Conservation (phyloP, 148 eudicot species). For the Rhododendron henanense region DNA sequence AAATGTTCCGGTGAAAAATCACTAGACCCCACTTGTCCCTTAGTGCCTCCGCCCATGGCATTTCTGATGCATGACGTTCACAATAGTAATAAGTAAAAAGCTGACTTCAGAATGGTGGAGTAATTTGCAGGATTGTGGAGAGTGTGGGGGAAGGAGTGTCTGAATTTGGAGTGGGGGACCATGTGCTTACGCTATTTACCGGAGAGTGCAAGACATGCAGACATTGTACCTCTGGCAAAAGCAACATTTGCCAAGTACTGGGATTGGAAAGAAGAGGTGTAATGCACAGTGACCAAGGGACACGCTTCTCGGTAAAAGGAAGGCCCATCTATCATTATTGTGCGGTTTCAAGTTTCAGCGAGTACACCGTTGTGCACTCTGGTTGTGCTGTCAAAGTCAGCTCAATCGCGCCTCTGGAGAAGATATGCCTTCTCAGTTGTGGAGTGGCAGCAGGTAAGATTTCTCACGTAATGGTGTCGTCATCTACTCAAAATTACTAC, state of each 20-base stretch:
- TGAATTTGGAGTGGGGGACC: conserved; percentile 86
- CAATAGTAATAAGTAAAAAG: not conserved
- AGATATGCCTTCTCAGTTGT: conserved; percentile 90
- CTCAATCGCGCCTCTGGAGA: conserved; percentile 71
- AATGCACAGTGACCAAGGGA: conserved; percentile 92
- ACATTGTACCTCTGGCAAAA: conserved; percentile 73
- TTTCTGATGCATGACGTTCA: not conserved
- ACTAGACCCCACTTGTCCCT: too few species aligned
- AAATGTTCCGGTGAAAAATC: too few species aligned
- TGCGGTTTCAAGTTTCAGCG: conserved; percentile 96
- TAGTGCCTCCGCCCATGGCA: not conserved
- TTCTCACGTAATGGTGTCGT: not conserved
- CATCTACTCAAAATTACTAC: not conserved
- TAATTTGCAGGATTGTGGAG: conserved; percentile 77
- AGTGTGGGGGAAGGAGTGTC: conserved; percentile 86
- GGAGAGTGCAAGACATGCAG: conserved; percentile 93
- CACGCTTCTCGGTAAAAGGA: conserved; percentile 75
- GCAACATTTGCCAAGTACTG: conserved; percentile 89
- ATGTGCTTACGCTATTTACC: conserved; percentile 83
- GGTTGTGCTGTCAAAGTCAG: conserved; percentile 95
- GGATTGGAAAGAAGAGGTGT: conserved; percentile 87
- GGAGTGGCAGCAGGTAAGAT: conserved; percentile 90
- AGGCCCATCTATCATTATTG: conserved; percentile 88
- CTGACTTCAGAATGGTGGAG: not conserved
- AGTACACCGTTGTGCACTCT: conserved; percentile 91